A percentile compares a stretch with the other conserved stretches of the same genome.
phyloP scores from a whole-genome alignment of 441 rosid species.

The Biscutella laevigata region DNA sequence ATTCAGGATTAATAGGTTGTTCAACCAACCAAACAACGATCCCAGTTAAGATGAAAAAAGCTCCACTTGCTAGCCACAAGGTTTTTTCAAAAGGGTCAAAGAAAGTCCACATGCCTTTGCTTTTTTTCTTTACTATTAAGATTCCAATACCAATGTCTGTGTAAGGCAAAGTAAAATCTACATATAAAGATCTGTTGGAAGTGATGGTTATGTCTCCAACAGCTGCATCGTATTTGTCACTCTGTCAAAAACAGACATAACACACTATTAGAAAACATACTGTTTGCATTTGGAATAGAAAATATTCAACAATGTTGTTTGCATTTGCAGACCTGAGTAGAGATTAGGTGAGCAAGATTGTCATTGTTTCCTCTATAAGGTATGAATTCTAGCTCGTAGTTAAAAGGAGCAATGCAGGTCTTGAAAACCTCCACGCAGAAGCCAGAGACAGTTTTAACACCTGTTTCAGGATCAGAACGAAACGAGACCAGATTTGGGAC shows the following conservation, averaged over 20 bases:
- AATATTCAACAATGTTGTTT: neutral
- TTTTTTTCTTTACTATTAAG: slow-evolving; percentile 17
- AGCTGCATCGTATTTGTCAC: slow-evolving; percentile 32
- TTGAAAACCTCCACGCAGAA: slow-evolving; percentile 33
- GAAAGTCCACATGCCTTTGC: slow-evolving; percentile 31
- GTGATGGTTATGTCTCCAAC: slow-evolving; percentile 42
- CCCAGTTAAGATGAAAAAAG: slow-evolving; percentile 29
- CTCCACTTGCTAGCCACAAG: slow-evolving; percentile 34
- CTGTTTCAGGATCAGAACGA: slow-evolving; percentile 15
- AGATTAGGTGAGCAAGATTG: slow-evolving; percentile 18
- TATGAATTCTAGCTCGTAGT: slow-evolving; percentile 22
- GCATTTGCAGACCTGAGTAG: neutral
- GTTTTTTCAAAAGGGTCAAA: slow-evolving; percentile 31
- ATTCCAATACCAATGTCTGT: slow-evolving; percentile 32
- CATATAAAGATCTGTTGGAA: slow-evolving; percentile 28
- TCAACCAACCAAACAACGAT: slow-evolving; percentile 39
- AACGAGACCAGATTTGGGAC: slow-evolving; percentile 25
- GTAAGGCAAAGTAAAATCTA: slow-evolving; percentile 40
- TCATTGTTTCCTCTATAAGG: slow-evolving; percentile 21
- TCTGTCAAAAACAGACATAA: neutral
- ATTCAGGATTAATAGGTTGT: slow-evolving; percentile 26
- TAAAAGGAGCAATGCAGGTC: slow-evolving; percentile 24
- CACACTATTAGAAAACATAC: slow-evolving; percentile 3
- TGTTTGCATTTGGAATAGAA: neutral
- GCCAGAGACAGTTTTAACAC: slow-evolving; percentile 16